Percentiles rank a stretch among this genome's conserved stretches.
phyloP scores from a whole-genome alignment of 164 flowering plant species.

The Magnolia officinalis region DNA sequence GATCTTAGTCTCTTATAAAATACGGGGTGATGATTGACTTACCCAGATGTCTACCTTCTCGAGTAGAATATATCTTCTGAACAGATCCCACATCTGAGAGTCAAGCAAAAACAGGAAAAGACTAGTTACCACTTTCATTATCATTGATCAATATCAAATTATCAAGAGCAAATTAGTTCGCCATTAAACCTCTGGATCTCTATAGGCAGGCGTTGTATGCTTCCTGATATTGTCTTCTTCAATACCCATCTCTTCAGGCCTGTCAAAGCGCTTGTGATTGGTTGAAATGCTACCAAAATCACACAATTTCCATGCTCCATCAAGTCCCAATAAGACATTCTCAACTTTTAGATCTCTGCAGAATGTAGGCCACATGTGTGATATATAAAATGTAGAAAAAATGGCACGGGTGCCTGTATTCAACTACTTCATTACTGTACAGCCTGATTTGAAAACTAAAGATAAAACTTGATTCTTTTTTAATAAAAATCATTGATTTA shows the following conservation, averaged over 20 bases:
- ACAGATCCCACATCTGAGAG: slow-evolving; percentile 95
- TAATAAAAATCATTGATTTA: too few relatives aligned
- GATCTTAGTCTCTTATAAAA: too few relatives aligned
- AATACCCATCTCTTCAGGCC: slow-evolving; percentile 97
- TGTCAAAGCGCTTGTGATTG: slow-evolving; percentile 91
- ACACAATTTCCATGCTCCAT: slow-evolving; percentile 93
- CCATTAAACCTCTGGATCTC: slow-evolving; percentile 87
- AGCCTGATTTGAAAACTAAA: too few relatives aligned
- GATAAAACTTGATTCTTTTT: too few relatives aligned
- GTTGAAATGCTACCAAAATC: slow-evolving; percentile 98
- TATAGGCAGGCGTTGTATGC: slow-evolving; percentile 96
- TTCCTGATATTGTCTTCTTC: slow-evolving; percentile 98
- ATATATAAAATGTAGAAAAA: too few relatives aligned
- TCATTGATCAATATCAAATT: slow-evolving; percentile 8
- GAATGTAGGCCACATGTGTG: not conserved
- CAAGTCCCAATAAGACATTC: slow-evolving; percentile 77
- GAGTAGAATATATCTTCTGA: slow-evolving; percentile 71
- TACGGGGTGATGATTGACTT: slow-evolving; percentile 23
- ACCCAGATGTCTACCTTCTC: slow-evolving; percentile 99
- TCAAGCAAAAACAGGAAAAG: slow-evolving; percentile 15
- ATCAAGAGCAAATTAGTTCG: slow-evolving; percentile 5
- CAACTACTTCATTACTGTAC: too few relatives aligned
- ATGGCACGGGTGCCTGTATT: too few relatives aligned
- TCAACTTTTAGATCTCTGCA: slow-evolving; percentile 95
- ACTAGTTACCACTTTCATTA: slow-evolving; percentile 21